These are phyloP conservation scores for Phytopythium litorale DNA, from an alignment of 352 stramenopile genomes.

Conservation along the genomic window DNA sequence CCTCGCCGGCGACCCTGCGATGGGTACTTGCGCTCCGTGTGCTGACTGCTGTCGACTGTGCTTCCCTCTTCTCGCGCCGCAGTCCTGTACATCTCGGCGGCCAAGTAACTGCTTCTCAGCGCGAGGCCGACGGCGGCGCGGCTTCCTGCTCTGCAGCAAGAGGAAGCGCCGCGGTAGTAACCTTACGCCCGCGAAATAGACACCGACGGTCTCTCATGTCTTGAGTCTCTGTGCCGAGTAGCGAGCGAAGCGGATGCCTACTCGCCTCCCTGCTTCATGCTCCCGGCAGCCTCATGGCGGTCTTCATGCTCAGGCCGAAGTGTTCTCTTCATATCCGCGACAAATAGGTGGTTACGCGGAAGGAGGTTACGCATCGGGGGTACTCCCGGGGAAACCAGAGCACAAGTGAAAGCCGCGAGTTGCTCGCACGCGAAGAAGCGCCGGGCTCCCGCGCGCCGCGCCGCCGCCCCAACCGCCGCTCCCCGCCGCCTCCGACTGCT, in stretches of 20 bases:
- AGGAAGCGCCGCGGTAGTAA: background rate
- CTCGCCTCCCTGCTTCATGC: too few relatives aligned
- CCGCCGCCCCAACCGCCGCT: background rate
- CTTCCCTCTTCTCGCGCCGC: background rate
- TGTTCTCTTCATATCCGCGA: too few relatives aligned
- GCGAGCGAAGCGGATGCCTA: background rate
- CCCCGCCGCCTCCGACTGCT: background rate
- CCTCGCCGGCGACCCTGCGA: background rate
- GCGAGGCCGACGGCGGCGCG: background rate
- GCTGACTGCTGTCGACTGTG: background rate
- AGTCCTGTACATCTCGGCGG: constrained; percentile 86
- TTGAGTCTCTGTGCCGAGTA: background rate
- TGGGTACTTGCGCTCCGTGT: background rate
- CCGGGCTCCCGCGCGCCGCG: background rate
- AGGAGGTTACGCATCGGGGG: background rate
- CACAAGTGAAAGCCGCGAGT: background rate
- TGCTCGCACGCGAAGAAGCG: background rate
- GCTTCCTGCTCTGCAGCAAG: background rate
- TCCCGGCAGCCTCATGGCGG: too few relatives aligned
- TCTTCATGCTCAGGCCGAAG: too few relatives aligned
- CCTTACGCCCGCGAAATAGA: background rate
- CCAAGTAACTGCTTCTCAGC: constrained; percentile 45
- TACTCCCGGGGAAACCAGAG: background rate
- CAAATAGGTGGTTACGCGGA: background rate
- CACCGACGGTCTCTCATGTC: background rate